Percentiles rank a stretch among this genome's conserved stretches.
These are phyloP conservation scores for Panicum hallii DNA, from an alignment of 202 grass and related monocot genomes.

Conservation along the genomic window DNA sequence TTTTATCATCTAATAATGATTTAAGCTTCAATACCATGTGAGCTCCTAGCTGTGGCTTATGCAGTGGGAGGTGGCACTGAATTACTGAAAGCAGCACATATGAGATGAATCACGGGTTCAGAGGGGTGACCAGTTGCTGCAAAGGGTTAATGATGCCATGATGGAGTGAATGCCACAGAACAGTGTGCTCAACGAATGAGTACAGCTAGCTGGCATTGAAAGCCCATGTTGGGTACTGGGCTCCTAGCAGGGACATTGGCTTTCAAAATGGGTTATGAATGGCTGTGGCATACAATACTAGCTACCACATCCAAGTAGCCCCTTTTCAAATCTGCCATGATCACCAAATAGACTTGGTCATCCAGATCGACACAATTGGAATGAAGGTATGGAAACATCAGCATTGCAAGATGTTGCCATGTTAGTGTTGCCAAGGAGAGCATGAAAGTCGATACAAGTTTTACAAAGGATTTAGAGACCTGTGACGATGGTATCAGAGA, in stretches of 20 bases:
- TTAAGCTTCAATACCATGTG: too few species aligned
- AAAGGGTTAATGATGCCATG: background rate
- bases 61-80: background rate
- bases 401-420: background rate
- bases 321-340: too few species aligned
- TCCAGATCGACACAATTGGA: background rate
- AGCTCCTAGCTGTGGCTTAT: conserved; percentile 1
- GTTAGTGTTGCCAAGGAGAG: background rate
- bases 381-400: background rate
- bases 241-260: too few species aligned
- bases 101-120: background rate
- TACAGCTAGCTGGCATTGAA: background rate
- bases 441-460: background rate
- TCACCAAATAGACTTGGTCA: too few species aligned
- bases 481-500: background rate
- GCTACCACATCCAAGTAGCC: too few species aligned
- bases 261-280: too few species aligned
- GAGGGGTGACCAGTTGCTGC: background rate
- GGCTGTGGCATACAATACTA: too few species aligned
- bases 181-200: background rate
- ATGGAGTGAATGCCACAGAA: background rate
- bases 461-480: background rate
- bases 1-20: background rate
- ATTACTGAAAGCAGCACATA: background rate
- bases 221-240: too few species aligned